phyloP scores from a whole-genome alignment of 495 filamentous ascomycete species.

The Emericellopsis terricola region DNA sequence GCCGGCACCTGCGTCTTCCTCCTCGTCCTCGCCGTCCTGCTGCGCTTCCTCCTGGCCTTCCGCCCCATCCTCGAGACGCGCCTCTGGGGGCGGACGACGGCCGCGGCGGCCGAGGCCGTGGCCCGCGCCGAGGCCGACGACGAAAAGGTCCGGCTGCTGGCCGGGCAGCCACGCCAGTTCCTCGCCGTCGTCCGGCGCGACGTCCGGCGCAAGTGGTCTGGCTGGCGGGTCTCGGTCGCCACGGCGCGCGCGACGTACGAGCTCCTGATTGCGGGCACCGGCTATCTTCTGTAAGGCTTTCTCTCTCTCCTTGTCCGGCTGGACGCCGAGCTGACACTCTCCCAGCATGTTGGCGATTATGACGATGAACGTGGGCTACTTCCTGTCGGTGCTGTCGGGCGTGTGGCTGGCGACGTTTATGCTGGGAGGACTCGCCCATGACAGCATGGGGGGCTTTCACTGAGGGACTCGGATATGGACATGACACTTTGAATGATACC shows the following conservation, averaged over 20 bases:
- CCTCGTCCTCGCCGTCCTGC: slow-evolving; percentile 48
- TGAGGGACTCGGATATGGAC: too few species aligned
- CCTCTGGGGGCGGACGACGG: slow-evolving; percentile 31
- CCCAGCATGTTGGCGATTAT: slow-evolving; percentile 92
- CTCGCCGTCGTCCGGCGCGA: too few species aligned
- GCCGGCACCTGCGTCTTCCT: slow-evolving; percentile 80
- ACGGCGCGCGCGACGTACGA: slow-evolving; percentile 51
- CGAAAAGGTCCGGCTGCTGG: too few species aligned
- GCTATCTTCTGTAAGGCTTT: slow-evolving; percentile 69
- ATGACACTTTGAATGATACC: too few species aligned
- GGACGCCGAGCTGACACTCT: neutral
- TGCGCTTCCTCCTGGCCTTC: slow-evolving; percentile 49
- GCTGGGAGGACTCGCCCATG: too few species aligned
- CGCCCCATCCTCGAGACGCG: slow-evolving; percentile 35
- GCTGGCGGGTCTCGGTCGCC: slow-evolving; percentile 69
- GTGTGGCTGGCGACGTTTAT: slow-evolving; percentile 70
- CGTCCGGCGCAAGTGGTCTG: too few species aligned
- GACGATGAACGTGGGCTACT: slow-evolving; percentile 96
- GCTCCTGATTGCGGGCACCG: slow-evolving; percentile 52
- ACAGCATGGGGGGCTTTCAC: too few species aligned
- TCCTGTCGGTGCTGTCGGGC: slow-evolving; percentile 68
- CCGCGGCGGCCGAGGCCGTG: slow-evolving; percentile 36
- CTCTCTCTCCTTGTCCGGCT: neutral
- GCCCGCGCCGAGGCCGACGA: slow-evolving; percentile 47
- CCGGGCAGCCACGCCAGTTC: too few species aligned